Conservation (phyloP, 2,329 filamentous ascomycete genomes). For the Beauveria rudraprayagi region DNA sequence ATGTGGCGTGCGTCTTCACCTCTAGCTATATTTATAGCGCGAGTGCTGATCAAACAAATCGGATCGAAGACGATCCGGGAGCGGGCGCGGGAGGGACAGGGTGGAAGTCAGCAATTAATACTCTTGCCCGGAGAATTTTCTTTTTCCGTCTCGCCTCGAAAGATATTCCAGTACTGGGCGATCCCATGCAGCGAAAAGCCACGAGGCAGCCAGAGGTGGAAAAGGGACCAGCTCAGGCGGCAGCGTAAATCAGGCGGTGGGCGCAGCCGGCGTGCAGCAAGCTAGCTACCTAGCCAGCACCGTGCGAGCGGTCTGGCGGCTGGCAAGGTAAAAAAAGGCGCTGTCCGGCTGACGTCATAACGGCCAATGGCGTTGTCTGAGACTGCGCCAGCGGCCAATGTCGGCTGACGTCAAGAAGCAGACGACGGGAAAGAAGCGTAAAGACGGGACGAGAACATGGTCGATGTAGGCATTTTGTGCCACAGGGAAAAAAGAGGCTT, state of each 20-base stretch:
- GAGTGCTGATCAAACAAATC: neutral
- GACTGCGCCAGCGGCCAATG: neutral
- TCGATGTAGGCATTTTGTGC: neutral
- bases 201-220: neutral
- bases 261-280: neutral
- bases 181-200: neutral
- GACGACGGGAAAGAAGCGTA: neutral
- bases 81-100: neutral
- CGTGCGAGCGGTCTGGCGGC: neutral
- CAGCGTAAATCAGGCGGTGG: constrained; percentile 7
- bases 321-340: neutral
- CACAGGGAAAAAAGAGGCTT: neutral
- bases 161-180: neutral
- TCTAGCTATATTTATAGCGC: neutral
- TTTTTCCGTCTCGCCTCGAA: neutral
- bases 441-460: neutral
- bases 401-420: constrained; percentile 12
- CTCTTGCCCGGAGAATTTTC: neutral
- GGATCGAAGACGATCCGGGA: neutral
- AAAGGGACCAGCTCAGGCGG: neutral
- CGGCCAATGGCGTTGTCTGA: constrained; percentile 8
- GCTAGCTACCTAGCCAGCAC: neutral
- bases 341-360: constrained; percentile 12
- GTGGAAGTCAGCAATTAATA: too few relatives aligned
- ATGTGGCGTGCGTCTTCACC: neutral